These are phyloP conservation scores for Abrus precatorius DNA, from an alignment of 306 rosid genomes.

Conservation along the genomic window DNA sequence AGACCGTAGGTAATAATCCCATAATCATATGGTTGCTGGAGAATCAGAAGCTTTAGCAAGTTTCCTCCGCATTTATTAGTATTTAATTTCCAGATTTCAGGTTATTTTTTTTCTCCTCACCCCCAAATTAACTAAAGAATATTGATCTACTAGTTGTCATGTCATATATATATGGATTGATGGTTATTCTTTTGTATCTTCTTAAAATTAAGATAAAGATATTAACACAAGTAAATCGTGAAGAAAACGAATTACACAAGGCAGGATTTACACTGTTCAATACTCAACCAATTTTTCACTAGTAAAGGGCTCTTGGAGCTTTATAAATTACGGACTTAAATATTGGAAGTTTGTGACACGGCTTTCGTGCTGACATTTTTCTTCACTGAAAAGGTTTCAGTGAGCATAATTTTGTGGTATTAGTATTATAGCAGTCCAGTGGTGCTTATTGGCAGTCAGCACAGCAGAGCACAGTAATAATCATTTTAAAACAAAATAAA, in stretches of 20 bases:
- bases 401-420: background rate
- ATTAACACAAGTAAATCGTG: background rate
- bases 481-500: background rate
- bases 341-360: background rate
- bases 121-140: background rate
- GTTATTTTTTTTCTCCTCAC: background rate
- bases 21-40: background rate
- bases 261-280: background rate
- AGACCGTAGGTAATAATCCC: slow-evolving; percentile 17
- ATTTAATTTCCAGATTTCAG: background rate
- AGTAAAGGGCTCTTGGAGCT: background rate
- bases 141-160: background rate
- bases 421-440: background rate
- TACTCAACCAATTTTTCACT: background rate
- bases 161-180: background rate
- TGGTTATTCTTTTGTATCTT: slow-evolving; percentile 2
- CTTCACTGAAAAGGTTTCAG: too few relatives aligned
- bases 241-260: background rate
- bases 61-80: background rate
- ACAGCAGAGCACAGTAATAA: background rate
- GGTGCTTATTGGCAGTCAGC: background rate
- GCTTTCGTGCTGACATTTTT: too few relatives aligned
- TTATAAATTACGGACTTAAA: background rate
- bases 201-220: background rate
- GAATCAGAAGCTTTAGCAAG: slow-evolving; percentile 6